Percentiles rank a stretch among this genome's conserved stretches.
Conservation (phyloP, 345 rosid genomes). For the Aquilaria yunnanensis region DNA sequence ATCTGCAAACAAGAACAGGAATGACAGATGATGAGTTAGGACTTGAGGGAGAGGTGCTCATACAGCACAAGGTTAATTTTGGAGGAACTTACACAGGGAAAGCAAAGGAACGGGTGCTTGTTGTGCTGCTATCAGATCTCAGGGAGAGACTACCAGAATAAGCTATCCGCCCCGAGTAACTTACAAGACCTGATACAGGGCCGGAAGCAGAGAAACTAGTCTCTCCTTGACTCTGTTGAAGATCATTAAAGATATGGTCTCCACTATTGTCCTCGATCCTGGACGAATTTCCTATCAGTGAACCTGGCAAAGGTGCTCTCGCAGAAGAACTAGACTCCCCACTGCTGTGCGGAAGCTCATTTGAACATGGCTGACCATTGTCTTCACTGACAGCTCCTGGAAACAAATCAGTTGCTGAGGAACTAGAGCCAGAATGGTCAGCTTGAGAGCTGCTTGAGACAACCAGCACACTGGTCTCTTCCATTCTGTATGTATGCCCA, state of each 20-base stretch:
- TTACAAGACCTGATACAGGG: slow-evolving; percentile 48
- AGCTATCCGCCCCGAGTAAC: slow-evolving; percentile 59
- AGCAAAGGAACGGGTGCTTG: slow-evolving; percentile 90
- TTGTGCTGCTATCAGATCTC: slow-evolving; percentile 89
- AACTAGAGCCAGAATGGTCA: too few species aligned
- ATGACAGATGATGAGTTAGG: background rate
- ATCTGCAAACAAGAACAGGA: slow-evolving; percentile 34
- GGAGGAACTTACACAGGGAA: slow-evolving; percentile 59
- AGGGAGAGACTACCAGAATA: slow-evolving; percentile 74
- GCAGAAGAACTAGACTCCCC: slow-evolving; percentile 81
- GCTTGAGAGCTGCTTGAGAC: too few species aligned
- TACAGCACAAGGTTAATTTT: background rate
- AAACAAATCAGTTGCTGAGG: too few species aligned
- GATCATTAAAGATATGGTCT: slow-evolving; percentile 22
- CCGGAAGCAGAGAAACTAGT: slow-evolving; percentile 72
- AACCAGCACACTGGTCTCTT: too few species aligned
- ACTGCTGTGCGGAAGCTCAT: slow-evolving; percentile 18
- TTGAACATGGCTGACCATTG: slow-evolving; percentile 18
- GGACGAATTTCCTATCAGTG: slow-evolving; percentile 23
- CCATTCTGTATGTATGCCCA: background rate
- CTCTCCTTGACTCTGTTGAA: slow-evolving; percentile 41
- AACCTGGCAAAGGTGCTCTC: slow-evolving; percentile 46
- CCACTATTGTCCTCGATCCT: slow-evolving; percentile 18
- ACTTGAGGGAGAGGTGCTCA: background rate
- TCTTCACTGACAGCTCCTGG: slow-evolving; percentile 8